Conservation (phyloP, 495 filamentous ascomycete species). For the Penicillium fimorum region DNA sequence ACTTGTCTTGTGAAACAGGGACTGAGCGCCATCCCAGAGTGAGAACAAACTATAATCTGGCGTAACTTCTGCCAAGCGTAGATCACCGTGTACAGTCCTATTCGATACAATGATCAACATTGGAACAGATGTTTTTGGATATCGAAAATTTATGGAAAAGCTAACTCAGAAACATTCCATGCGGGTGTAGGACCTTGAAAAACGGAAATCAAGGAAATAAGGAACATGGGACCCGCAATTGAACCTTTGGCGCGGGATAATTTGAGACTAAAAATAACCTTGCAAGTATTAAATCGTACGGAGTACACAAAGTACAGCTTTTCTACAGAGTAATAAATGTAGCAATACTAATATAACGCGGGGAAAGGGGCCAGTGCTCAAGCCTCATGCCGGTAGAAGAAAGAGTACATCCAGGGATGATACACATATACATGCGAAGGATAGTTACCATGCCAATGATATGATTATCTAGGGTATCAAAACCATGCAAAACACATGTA, state of each 20-base stretch:
- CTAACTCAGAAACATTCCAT: neutral
- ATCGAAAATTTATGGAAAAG: neutral
- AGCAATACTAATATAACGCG: neutral
- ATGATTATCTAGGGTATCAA: slow-evolving; percentile 13
- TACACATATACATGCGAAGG: neutral
- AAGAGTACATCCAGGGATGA: neutral
- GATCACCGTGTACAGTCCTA: slow-evolving; percentile 19
- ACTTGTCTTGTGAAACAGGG: neutral
- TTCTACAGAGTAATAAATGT: neutral
- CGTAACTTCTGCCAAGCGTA: slow-evolving; percentile 6
- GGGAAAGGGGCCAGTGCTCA: slow-evolving; percentile 11
- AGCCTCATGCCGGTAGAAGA: neutral
- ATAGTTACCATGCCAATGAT: slow-evolving; percentile 6
- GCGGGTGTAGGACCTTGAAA: neutral
- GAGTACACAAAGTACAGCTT: neutral
- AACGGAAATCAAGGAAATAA: slow-evolving; percentile 1
- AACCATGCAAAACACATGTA: slow-evolving; percentile 2
- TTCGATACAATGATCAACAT: neutral
- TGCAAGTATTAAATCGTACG: neutral
- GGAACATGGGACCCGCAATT: neutral
- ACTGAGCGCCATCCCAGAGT: neutral
- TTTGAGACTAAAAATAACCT: neutral
- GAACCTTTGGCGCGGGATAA: neutral
- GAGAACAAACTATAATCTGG: slow-evolving; percentile 3
- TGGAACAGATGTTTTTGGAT: neutral